phyloP scores from a whole-genome alignment of 2,329 filamentous ascomycete species.

The Rhynchosporium agropyri region DNA sequence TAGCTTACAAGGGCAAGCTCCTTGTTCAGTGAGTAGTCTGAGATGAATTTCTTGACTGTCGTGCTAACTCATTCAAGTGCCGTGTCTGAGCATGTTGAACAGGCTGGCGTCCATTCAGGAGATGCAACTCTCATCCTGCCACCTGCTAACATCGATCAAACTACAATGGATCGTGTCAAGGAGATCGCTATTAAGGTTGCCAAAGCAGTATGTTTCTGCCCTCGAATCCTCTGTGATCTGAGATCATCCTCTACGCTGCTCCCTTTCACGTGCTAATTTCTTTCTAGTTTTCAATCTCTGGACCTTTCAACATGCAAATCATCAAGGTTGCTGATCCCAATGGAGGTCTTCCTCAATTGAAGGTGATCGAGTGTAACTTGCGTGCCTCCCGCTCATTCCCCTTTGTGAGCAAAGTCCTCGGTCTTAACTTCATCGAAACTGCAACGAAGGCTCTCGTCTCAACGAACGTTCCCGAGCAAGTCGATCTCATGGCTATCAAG shows the following conservation, averaged over 20 bases:
- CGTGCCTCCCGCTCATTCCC: conserved; percentile 97
- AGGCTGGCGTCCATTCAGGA: conserved; percentile 96
- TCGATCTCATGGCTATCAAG: conserved; percentile 86
- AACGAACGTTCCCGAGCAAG: conserved; percentile 79
- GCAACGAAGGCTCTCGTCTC: conserved; percentile 91
- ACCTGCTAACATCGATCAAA: conserved; percentile 75
- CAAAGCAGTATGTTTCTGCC: conserved; percentile 58
- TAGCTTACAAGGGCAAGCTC: conserved; percentile 82
- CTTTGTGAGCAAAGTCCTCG: conserved; percentile 96
- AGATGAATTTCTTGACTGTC: not conserved
- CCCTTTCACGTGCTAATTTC: not conserved
- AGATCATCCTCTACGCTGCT: no score
- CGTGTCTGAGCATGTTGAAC: conserved; percentile 93
- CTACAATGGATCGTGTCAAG: conserved; percentile 84
- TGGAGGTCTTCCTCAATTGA: conserved; percentile 75
- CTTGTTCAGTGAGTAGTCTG: conserved; percentile 63
- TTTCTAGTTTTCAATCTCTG: conserved; percentile 80
- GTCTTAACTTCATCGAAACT: conserved; percentile 94
- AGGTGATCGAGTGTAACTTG: conserved; percentile 98
- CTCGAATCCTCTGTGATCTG: no score
- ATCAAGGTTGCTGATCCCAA: conserved; percentile 85
- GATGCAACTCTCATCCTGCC: conserved; percentile 94
- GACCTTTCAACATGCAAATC: conserved; percentile 99
- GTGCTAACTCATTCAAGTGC: conserved; percentile 48
- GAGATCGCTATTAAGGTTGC: conserved; percentile 96